Percentiles rank a stretch among this genome's conserved stretches.
These are phyloP conservation scores for Backusella sp. DNA, from an alignment of 192 early-diverging fungal species.

Conservation along the genomic window DNA sequence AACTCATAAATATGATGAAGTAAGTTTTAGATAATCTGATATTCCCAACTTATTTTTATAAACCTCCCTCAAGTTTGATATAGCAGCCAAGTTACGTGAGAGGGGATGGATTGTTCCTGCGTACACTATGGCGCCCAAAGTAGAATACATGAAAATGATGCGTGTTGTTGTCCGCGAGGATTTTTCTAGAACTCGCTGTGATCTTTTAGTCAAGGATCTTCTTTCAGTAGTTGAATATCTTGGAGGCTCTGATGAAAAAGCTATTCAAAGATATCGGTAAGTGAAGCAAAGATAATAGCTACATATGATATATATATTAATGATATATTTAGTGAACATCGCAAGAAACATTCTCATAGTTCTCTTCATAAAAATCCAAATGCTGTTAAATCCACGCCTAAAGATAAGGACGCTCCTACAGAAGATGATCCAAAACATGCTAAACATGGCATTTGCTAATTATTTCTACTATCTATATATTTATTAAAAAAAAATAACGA, in stretches of 20 bases:
- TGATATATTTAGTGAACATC: background rate
- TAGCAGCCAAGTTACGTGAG: slow-evolving; percentile 58
- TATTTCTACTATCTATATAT: background rate
- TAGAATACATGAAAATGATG: slow-evolving; percentile 49
- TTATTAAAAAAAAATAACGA: background rate
- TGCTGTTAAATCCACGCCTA: background rate
- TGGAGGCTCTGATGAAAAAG: background rate
- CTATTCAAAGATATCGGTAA: background rate
- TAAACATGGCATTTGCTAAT: slow-evolving; percentile 5
- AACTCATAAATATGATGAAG: slow-evolving; percentile 35
- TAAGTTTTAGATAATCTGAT: background rate
- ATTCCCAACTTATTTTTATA: slow-evolving; percentile 17
- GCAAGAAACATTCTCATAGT: background rate
- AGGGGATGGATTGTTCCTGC: slow-evolving; percentile 79
- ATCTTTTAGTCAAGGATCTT: slow-evolving; percentile 29
- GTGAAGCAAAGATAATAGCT: background rate
- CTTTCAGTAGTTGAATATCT: background rate
- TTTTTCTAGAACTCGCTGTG: slow-evolving; percentile 32
- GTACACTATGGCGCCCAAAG: slow-evolving; percentile 63
- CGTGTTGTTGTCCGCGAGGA: slow-evolving; percentile 69
- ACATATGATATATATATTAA: background rate
- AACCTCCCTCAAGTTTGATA: slow-evolving; percentile 47
- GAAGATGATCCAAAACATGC: background rate
- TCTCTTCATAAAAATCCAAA: background rate
- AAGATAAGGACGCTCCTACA: background rate